Evolutionary conservation across 2,329 filamentous ascomycete species (phyloP).

Genomic region (Colletotrichum liriopes): DNA sequence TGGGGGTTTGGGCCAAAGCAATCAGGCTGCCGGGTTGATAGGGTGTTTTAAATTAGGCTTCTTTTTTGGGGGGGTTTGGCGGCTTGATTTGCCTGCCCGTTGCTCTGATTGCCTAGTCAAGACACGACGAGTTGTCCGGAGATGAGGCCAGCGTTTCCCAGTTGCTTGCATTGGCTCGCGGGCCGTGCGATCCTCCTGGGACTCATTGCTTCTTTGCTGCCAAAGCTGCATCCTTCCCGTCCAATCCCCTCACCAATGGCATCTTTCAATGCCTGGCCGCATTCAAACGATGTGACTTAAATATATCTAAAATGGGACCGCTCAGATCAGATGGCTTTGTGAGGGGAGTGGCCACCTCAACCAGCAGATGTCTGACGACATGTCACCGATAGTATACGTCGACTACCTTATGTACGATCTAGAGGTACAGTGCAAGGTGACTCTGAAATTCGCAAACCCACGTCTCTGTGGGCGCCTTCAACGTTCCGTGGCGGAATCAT

Average conservation of each 20-base stretch:
- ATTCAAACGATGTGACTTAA: not conserved
- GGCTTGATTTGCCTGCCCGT: not conserved
- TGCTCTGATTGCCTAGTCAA: not conserved
- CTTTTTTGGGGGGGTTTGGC: not conserved
- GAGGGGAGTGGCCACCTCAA: not conserved
- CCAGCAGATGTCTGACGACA: not conserved
- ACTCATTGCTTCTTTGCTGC: not conserved
- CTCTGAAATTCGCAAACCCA: not conserved
- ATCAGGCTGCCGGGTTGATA: too few relatives aligned
- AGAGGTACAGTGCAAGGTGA: not conserved
- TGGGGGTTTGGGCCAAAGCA: not conserved
- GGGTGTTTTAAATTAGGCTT: too few relatives aligned
- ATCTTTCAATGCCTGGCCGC: not conserved
- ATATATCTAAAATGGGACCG: too few relatives aligned
- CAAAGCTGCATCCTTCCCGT: constrained; percentile 1
- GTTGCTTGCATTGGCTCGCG: not conserved
- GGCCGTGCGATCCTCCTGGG: not conserved
- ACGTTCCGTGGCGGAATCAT: constrained; percentile 1
- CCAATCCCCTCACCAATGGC: too few relatives aligned
- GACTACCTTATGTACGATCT: too few relatives aligned
- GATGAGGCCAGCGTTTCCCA: not conserved
- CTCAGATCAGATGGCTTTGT: not conserved
- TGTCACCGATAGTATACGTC: not conserved
- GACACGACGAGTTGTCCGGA: not conserved
- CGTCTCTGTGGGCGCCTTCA: not conserved